Evolutionary conservation across 2,329 filamentous ascomycete species (phyloP).

Genomic region (Fusarium sarcochroum): DNA sequence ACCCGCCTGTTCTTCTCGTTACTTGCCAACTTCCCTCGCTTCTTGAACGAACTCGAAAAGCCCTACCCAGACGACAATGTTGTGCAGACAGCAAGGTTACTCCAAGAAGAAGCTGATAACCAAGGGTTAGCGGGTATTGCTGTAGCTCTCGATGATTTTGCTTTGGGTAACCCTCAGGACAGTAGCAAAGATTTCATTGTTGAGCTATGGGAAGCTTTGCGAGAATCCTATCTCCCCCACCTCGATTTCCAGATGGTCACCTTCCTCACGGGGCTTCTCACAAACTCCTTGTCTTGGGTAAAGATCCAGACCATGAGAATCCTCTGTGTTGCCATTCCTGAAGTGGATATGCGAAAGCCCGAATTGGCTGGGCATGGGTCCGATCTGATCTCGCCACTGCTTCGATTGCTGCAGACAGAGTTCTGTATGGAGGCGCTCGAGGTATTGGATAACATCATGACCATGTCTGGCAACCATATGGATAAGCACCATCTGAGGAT

Average conservation of each 20-base stretch:
- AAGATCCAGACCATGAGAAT: conserved; percentile 94
- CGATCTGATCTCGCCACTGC: conserved; percentile 92
- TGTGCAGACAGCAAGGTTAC: conserved; percentile 74
- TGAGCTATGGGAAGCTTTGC: conserved; percentile 80
- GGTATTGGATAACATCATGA: conserved; percentile 95
- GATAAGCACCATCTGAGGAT: conserved; percentile 95
- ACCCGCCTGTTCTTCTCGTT: conserved; percentile 86
- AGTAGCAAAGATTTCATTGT: conserved; percentile 82
- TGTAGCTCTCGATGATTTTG: conserved; percentile 77
- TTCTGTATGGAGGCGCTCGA: conserved; percentile 93
- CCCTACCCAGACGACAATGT: conserved; percentile 68
- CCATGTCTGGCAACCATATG: conserved; percentile 90
- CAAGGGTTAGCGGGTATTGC: conserved; percentile 79
- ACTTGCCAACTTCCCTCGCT: conserved; percentile 92
- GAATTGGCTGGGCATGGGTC: conserved; percentile 93
- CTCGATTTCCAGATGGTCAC: conserved; percentile 88
- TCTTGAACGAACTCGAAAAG: conserved; percentile 83
- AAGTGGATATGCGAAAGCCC: conserved; percentile 92
- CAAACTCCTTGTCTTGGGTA: conserved; percentile 90
- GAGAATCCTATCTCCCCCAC: conserved; percentile 83
- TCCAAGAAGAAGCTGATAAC: conserved; percentile 79
- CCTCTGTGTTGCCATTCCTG: conserved; percentile 85
- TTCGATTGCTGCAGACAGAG: conserved; percentile 91
- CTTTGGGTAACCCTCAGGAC: conserved; percentile 74
- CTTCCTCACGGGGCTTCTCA: conserved; percentile 91